phyloP scores from a whole-genome alignment of 306 rosid species.

The Quercus variabilis region DNA sequence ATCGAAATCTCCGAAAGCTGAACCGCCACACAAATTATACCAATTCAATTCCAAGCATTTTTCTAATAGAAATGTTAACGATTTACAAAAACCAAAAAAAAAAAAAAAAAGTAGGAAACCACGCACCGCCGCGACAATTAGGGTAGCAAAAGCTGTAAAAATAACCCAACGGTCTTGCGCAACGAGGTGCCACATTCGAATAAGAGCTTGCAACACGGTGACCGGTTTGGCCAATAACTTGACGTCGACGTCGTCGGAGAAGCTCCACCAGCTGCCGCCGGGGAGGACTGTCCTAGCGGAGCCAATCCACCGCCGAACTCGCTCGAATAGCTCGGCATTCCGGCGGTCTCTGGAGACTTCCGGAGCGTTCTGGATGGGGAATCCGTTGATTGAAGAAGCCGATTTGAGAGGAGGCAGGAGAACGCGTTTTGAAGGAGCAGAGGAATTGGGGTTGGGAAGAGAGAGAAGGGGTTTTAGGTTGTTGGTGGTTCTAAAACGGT shows the following conservation, averaged over 20 bases:
- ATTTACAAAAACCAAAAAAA: neutral
- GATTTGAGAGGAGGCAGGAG: slow-evolving; percentile 32
- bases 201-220: slow-evolving; percentile 68
- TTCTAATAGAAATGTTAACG: neutral
- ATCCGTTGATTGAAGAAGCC: slow-evolving; percentile 61
- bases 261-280: slow-evolving; percentile 86
- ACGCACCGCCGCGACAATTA: slow-evolving; percentile 74
- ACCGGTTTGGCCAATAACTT: slow-evolving; percentile 56
- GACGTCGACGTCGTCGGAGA: slow-evolving; percentile 47
- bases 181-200: slow-evolving; percentile 82
- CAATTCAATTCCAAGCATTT: too few species aligned
- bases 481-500: slow-evolving; percentile 15
- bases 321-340: slow-evolving; percentile 25
- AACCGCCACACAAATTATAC: neutral
- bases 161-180: slow-evolving; percentile 81
- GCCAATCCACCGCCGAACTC: slow-evolving; percentile 31
- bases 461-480: slow-evolving; percentile 1
- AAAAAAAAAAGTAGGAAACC: neutral
- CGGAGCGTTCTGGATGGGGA: slow-evolving; percentile 36
- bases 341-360: slow-evolving; percentile 17
- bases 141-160: slow-evolving; percentile 69
- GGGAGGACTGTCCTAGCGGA: slow-evolving; percentile 52
- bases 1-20: slow-evolving; percentile 88
- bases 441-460: slow-evolving; percentile 6
- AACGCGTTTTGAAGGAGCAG: slow-evolving; percentile 20